phyloP scores from a whole-genome alignment of 163 green algal species.

The Chlamydomonas reinhardtii region DNA sequence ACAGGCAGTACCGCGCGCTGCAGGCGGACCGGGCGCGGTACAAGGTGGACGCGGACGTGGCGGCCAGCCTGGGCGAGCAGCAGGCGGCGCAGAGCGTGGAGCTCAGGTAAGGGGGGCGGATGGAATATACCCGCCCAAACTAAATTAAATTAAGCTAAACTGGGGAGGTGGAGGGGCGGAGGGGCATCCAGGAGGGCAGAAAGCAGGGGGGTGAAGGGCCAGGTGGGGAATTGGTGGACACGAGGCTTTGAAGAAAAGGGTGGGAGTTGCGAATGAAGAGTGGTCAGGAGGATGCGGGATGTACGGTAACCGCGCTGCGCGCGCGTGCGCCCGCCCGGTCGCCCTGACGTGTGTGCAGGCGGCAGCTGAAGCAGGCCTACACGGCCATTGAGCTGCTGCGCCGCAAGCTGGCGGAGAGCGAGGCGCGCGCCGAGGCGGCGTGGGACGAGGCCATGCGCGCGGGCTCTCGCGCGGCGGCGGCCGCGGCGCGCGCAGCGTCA shows the following conservation, averaged over 20 bases:
- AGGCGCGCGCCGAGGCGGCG: conserved; percentile 14
- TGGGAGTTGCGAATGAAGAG: too few relatives aligned
- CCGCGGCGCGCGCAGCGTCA: conserved; percentile 4
- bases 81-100: conserved; percentile 41
- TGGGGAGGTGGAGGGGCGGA: too few relatives aligned
- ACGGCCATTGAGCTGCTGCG: conserved; percentile 14
- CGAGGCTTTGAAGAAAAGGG: too few relatives aligned
- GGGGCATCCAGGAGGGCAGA: too few relatives aligned
- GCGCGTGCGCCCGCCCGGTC: too few relatives aligned
- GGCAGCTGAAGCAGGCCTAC: conserved; percentile 39
- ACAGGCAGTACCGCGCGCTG: conserved; percentile 47
- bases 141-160: too few relatives aligned
- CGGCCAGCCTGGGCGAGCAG: conserved; percentile 35
- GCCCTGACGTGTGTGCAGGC: too few relatives aligned
- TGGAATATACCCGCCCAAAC: too few relatives aligned
- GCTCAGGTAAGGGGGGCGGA: conserved; percentile 43
- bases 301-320: too few relatives aligned
- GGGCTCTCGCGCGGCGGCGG: conserved; percentile 4
- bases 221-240: neutral
- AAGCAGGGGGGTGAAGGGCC: neutral
- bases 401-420: conserved; percentile 24
- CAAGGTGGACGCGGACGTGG: conserved; percentile 52
- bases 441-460: conserved; percentile 39
- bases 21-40: conserved; percentile 21
- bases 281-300: too few relatives aligned